Evolutionary conservation across 371 early-diverging fungal species (phyloP).

Genomic region (Zychaea mexicana): DNA sequence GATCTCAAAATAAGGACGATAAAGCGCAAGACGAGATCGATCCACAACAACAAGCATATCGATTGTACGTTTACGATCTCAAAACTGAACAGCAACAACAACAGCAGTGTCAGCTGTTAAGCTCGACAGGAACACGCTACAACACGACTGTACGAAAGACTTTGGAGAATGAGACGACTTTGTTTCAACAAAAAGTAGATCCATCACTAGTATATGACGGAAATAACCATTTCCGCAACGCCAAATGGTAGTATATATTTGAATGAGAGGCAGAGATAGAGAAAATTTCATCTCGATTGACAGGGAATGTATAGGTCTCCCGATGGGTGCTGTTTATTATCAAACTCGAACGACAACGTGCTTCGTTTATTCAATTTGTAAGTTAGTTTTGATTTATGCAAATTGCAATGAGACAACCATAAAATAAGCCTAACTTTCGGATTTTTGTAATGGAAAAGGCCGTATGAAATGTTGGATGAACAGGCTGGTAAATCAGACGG

Average conservation of each 20-base stretch:
- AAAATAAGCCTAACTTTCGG: too few relatives aligned
- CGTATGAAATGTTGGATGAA: not conserved
- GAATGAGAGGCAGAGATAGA: too few relatives aligned
- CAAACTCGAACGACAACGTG: slow-evolving; percentile 63
- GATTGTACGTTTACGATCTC: not conserved
- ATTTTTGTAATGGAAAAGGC: too few relatives aligned
- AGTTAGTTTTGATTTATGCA: not conserved
- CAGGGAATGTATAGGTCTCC: slow-evolving; percentile 52
- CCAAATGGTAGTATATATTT: slow-evolving; percentile 34
- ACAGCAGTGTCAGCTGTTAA: slow-evolving; percentile 15
- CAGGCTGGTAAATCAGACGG: slow-evolving; percentile 20
- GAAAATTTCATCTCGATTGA: too few relatives aligned
- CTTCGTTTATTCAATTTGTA: slow-evolving; percentile 61
- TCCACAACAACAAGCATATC: slow-evolving; percentile 1
- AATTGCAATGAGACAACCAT: too few relatives aligned
- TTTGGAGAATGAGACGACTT: slow-evolving; percentile 19
- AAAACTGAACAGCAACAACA: not conserved
- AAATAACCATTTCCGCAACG: slow-evolving; percentile 39
- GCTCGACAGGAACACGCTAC: slow-evolving; percentile 29
- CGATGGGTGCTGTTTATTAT: slow-evolving; percentile 65
- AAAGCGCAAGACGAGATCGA: not conserved
- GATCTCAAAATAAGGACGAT: too few relatives aligned
- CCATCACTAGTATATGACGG: slow-evolving; percentile 9
- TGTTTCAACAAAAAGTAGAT: slow-evolving; percentile 19
- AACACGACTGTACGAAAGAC: slow-evolving; percentile 21